Evolutionary conservation across 148 eudicot genomes (phyloP).

Genomic region (Chenopodium berlandieri): DNA sequence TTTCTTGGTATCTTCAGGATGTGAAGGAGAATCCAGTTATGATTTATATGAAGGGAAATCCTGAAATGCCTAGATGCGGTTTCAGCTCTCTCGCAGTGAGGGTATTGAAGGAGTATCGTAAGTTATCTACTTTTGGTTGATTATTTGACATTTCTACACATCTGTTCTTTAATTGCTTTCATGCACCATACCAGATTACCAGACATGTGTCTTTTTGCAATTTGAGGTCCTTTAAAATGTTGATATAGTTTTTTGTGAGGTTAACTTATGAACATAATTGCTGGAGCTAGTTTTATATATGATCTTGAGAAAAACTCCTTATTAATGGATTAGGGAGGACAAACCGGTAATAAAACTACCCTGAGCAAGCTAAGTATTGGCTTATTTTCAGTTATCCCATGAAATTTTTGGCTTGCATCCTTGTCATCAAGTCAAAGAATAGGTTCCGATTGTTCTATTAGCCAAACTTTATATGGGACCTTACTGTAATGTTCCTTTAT

Average conservation of each 20-base stretch:
- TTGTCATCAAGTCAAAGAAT: not conserved
- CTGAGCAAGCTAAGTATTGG: not conserved
- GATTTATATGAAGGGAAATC: constrained; percentile 94
- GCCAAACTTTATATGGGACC: not conserved
- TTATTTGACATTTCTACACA: not conserved
- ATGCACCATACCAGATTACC: not conserved
- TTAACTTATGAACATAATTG: not conserved
- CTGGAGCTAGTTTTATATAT: not conserved
- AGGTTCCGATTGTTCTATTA: not conserved
- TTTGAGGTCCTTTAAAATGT: not conserved
- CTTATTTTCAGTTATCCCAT: not conserved
- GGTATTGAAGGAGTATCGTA: constrained; percentile 73
- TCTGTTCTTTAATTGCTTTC: not conserved
- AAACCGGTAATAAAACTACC: not conserved
- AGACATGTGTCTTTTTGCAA: not conserved
- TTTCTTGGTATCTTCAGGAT: constrained; percentile 47
- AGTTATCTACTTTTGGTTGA: constrained; percentile 29
- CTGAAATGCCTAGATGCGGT: constrained; percentile 86
- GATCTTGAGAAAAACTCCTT: not conserved
- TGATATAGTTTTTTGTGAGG: not conserved
- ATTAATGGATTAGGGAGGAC: not conserved
- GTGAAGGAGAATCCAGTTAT: constrained; percentile 84
- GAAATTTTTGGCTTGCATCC: not conserved
- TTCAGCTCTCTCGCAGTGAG: constrained; percentile 91
- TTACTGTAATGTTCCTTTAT: not conserved